A percentile compares a stretch with the other conserved stretches of the same genome.
Evolutionary conservation across 75 land plant species (phyloP).

Genomic region (Larix kaempferi): DNA sequence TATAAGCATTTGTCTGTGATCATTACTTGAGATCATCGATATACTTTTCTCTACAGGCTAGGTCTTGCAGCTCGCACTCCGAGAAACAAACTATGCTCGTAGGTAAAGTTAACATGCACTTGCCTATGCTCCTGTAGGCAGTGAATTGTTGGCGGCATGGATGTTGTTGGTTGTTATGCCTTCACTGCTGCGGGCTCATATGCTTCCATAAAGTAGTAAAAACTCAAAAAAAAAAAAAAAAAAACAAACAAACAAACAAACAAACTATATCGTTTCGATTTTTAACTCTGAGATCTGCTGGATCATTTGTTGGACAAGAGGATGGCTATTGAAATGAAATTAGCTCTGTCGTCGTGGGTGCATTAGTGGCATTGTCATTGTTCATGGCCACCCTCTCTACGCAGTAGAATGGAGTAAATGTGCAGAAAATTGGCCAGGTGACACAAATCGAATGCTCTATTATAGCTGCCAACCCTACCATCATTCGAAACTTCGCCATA

Average conservation of each 20-base stretch:
- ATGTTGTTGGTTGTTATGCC: neutral
- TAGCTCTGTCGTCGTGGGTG: neutral
- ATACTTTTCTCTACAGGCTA: no score
- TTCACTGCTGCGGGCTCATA: neutral
- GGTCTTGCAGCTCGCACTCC: no score
- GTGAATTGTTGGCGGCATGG: neutral
- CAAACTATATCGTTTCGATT: neutral
- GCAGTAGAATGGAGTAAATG: no score
- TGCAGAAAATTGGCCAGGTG: constrained; percentile 40
- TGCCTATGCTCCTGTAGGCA: neutral
- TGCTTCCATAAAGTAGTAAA: constrained; percentile 1
- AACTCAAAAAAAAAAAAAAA: neutral
- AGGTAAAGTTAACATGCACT: neutral
- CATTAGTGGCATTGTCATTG: no score
- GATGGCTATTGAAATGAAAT: neutral
- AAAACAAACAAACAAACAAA: no score
- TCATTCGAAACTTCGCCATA: constrained; percentile 8
- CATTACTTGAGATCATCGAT: no score
- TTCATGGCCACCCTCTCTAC: no score
- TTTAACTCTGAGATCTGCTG: neutral
- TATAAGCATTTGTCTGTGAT: no score
- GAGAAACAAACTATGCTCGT: no score
- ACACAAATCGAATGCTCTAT: constrained; percentile 30
- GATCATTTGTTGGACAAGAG: neutral
- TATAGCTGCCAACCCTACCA: neutral